phyloP scores from a whole-genome alignment of 345 rosid genomes.

The Acer campestre region DNA sequence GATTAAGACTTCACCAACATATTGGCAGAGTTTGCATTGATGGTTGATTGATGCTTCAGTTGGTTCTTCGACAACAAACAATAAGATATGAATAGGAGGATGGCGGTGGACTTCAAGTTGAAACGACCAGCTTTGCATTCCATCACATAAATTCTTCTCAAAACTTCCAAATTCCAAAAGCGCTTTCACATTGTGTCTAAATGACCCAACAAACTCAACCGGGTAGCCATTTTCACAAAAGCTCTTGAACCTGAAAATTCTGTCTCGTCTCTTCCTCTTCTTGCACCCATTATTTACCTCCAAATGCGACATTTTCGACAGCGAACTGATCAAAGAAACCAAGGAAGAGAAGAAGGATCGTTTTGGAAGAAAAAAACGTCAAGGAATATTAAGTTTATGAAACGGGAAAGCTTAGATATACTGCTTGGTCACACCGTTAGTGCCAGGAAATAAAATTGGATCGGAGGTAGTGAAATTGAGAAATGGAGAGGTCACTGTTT shows the following conservation, averaged over 20 bases:
- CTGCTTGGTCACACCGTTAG: conserved; percentile 44
- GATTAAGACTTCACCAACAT: conserved; percentile 70
- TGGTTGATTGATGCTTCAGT: conserved; percentile 49
- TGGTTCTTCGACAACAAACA: conserved; percentile 77
- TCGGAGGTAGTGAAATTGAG: conserved; percentile 34
- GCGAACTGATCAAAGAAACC: neutral
- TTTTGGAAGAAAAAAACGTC: neutral
- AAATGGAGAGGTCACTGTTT: conserved; percentile 30
- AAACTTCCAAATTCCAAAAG: conserved; percentile 68
- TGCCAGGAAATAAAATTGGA: conserved; percentile 55
- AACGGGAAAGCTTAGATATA: conserved; percentile 16
- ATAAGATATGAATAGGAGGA: conserved; percentile 67
- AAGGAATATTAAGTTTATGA: neutral
- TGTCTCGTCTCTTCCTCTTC: conserved; percentile 82
- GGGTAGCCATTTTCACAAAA: conserved; percentile 82
- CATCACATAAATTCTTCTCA: conserved; percentile 38
- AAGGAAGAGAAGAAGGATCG: neutral
- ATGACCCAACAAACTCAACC: conserved; percentile 58
- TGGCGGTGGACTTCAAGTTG: conserved; percentile 81
- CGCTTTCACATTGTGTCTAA: conserved; percentile 57
- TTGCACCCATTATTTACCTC: conserved; percentile 28
- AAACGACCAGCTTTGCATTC: conserved; percentile 78
- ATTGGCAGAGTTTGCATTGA: conserved; percentile 79
- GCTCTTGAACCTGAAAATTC: conserved; percentile 67
- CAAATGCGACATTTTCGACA: conserved; percentile 26